phyloP scores from a whole-genome alignment of 306 rosid genomes.

The Glycyrrhiza uralensis region DNA sequence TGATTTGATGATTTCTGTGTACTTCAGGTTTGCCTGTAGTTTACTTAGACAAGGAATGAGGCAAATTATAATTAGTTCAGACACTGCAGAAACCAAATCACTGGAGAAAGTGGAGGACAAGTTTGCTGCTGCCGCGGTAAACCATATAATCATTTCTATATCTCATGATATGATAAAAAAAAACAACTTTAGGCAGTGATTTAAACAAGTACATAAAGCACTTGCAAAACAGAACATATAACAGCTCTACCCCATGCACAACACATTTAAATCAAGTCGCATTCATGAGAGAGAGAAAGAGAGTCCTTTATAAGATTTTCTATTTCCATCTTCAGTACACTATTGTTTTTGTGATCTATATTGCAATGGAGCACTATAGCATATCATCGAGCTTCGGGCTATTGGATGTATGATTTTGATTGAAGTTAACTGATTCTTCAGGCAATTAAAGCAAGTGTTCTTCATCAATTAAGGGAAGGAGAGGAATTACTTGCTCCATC shows the following conservation, averaged over 20 bases:
- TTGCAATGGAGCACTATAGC: not conserved
- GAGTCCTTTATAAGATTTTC: not conserved
- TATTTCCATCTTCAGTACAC: not conserved
- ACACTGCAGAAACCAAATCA: conserved; percentile 28
- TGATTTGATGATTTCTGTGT: not conserved
- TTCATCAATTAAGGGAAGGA: conserved; percentile 62
- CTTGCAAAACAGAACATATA: not conserved
- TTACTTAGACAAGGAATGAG: conserved; percentile 39
- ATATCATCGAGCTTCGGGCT: not conserved
- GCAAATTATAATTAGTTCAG: conserved; percentile 30
- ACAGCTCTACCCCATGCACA: not conserved
- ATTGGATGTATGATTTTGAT: not conserved
- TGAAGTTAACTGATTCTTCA: conserved; percentile 22
- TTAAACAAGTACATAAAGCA: not conserved
- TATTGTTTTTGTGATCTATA: not conserved
- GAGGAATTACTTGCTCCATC: conserved; percentile 44
- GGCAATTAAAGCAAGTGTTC: conserved; percentile 65
- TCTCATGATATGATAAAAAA: not conserved
- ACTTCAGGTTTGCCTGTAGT: conserved; percentile 32
- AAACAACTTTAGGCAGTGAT: not conserved
- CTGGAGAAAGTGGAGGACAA: conserved; percentile 31
- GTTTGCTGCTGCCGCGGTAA: conserved; percentile 19
- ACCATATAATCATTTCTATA: not conserved
- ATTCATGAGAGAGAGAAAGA: not conserved
- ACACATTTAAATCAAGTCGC: not conserved